Base-by-base conservation (phyloP, 176 grass and related monocot species). In the Lolium multiflorum region DNA sequence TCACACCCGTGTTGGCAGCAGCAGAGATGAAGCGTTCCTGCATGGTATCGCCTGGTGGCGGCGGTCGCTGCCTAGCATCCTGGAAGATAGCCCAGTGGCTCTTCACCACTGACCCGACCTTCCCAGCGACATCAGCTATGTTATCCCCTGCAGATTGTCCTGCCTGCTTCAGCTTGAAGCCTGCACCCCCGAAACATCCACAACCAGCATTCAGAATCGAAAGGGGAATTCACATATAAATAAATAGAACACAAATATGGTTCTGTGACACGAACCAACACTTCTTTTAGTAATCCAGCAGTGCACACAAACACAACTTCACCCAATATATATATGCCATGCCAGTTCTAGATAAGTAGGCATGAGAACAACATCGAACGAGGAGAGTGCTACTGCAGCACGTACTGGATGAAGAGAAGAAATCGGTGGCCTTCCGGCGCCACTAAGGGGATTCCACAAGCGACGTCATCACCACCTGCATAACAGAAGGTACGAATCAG, bases 361-460 rank as follows among this genome's bases (percentile, higher is more conserved):
- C 58, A 52, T 60, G 71, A 68, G 18, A 54, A 62, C 21, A 46
- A 16, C 17, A 4, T 52, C 26, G 31, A 81, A 76, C 48, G n/a
- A 77, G 63, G 68, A 44, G 12, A 12, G 11, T 1, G 37, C 10
- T 31, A 11, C 21, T 52, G 51, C 6, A 5, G 2, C 43, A 86
- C 92, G 74, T 93, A 98, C 93, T 81, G 39, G 96, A 98, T 8
- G 93, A 88, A 66, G 91, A 92, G 90, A 98, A 95, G 91, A 98
- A 98, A 83, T 85, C 79, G 2, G 90, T 92, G 18, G 93, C 93
- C 82, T 94, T 95, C 74, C 83, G 91, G 80, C 90, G 92, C 97
- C 97, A 99, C 35, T 72, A 78, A 37, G 91, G 90, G 14, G 87
- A 88, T 75, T 87, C 90, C 69, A 90, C 92, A n/a, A 83, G 79